Base-by-base conservation (phyloP, 805 yeast species). In the Blastobotrys chiropterorum region DNA sequence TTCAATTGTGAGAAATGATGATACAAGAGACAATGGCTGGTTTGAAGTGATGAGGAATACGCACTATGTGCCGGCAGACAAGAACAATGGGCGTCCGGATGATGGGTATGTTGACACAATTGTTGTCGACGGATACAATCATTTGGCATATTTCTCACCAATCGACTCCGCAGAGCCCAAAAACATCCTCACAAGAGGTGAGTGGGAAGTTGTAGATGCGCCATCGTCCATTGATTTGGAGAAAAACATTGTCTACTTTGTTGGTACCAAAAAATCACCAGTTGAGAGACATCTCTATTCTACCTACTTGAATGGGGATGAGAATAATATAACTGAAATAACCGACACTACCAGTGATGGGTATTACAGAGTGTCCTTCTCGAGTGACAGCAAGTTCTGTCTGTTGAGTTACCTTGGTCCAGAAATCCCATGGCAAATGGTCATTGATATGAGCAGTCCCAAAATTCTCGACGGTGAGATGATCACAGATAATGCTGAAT, bases 201-300 rank as follows among this genome's bases (percentile, higher is more conserved):
- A 77, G 0, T 94, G 96, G 96, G 99, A 94, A 67, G 95, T 94
- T n/a, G 85, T 79, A 22, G 77, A 74, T 55, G 90, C 88, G 1
- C 81, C 85, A 1, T 71, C 83, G 1, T 77, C 83, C 0, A 60
- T 68, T 2, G 67, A 68, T 38, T 72, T 68, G 54, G 73, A 78
- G 41, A 65, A 72, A 11, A 83, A 85, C 63, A 58, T 59, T 4
- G 73, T 81, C 2, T 85, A 82, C 65, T 94, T 82, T 65, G 63
- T 82, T 5, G 83, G 92, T 3, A 88, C 98, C 0, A 78, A 80
- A 62, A 81, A 81, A 56, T 81, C 90, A 1, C 82, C 97, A 0
- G 80, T 81, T 17, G 96, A 94, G 66, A 77, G 96, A 67, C 97
- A 90, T 62, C 63, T 94, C 13, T 87, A 87, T 67, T 75, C 85